Conservation (phyloP, 345 rosid genomes). For the Citrus glauca region DNA sequence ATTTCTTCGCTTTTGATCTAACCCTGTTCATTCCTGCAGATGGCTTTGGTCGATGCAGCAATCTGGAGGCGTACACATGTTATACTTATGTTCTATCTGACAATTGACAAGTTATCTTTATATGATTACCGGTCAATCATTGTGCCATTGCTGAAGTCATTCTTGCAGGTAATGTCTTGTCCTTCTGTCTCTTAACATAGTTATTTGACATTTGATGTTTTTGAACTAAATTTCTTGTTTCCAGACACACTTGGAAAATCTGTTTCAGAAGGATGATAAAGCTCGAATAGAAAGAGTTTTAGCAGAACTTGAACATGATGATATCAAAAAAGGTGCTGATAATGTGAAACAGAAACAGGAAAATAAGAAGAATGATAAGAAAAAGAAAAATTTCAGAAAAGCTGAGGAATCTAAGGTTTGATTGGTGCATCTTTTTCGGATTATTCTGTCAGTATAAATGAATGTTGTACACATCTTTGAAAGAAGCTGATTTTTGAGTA, state of each 20-base stretch:
- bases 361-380: neutral
- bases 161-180: neutral
- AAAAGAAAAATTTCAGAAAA: neutral
- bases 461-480: neutral
- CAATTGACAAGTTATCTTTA: neutral
- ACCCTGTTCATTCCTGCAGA: neutral
- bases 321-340: neutral
- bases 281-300: too few species aligned
- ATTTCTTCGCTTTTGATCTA: neutral
- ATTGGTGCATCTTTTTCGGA: neutral
- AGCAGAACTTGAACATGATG: too few species aligned
- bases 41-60: neutral
- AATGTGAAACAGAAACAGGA: neutral
- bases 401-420: neutral
- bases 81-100: neutral
- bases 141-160: constrained; percentile 5
- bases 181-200: neutral
- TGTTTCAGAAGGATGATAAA: too few species aligned
- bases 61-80: neutral
- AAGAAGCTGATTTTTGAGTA: neutral
- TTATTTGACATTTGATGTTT: neutral
- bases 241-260: too few species aligned
- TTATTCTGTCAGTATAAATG: neutral
- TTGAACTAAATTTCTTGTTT: too few species aligned
- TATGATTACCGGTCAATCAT: constrained; percentile 1